A percentile compares a stretch with the other conserved stretches of the same genome.
phyloP scores from a whole-genome alignment of 2,329 filamentous ascomycete species.

The Sphaceloma murrayae region DNA sequence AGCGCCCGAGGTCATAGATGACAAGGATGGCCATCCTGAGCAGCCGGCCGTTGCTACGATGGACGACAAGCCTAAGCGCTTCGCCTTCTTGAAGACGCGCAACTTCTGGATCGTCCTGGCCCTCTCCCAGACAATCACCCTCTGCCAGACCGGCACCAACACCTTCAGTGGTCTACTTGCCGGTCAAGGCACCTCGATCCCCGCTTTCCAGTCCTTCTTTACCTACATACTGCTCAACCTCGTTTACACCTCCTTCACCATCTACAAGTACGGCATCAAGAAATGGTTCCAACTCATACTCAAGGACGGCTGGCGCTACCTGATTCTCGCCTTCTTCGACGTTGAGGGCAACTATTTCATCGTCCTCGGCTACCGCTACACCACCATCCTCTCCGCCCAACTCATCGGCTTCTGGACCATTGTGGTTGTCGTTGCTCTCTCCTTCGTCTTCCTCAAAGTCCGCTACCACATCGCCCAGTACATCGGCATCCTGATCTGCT shows the following conservation, averaged over 20 bases:
- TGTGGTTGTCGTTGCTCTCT: constrained; percentile 77
- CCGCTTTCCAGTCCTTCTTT: constrained; percentile 91
- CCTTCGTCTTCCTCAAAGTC: constrained; percentile 71
- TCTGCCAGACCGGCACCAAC: constrained; percentile 88
- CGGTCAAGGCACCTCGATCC: constrained; percentile 63
- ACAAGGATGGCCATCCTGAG: constrained; percentile 21
- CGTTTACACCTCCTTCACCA: constrained; percentile 70
- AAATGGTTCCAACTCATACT: constrained; percentile 55
- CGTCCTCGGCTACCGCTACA: constrained; percentile 85
- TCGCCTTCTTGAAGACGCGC: constrained; percentile 66
- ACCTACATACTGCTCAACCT: constrained; percentile 79
- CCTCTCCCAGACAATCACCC: constrained; percentile 66
- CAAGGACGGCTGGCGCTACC: constrained; percentile 82
- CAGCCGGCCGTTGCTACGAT: constrained; percentile 32
- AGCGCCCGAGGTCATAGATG: constrained; percentile 29
- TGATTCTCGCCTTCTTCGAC: constrained; percentile 85
- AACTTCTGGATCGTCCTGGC: constrained; percentile 81
- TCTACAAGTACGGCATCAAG: constrained; percentile 69
- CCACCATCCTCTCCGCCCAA: constrained; percentile 84
- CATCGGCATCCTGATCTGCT: constrained; percentile 76
- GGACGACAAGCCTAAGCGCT: constrained; percentile 36
- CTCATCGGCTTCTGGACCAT: constrained; percentile 99
- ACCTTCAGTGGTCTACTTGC: constrained; percentile 75
- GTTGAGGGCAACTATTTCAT: constrained; percentile 98
- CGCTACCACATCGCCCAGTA: constrained; percentile 85